Conservation (phyloP, 176 grass and related monocot species). For the Oryza australiensis region DNA sequence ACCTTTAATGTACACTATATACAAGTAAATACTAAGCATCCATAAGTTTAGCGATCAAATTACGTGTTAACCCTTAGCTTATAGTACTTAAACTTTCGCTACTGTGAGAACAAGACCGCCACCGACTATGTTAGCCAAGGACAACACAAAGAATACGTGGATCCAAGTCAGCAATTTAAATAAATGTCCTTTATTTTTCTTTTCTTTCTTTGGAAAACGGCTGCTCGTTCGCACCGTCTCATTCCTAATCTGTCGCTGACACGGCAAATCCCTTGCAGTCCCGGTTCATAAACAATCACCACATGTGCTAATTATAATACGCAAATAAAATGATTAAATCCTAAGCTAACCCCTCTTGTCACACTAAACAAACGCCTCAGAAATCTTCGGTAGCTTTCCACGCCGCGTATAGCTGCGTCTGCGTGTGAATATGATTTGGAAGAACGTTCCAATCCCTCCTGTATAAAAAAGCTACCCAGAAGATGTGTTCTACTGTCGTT, state of each 20-base stretch:
- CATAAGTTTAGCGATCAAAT: no score
- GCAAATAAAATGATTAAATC: not conserved
- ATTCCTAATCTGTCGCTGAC: conserved; percentile 27
- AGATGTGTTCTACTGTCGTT: not conserved
- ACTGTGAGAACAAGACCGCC: not conserved
- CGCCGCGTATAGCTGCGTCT: not conserved
- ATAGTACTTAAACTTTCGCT: no score
- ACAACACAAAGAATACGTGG: not conserved
- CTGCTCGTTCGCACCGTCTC: not conserved
- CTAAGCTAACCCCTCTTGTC: not conserved
- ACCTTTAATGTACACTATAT: no score
- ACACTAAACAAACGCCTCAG: not conserved
- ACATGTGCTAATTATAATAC: not conserved
- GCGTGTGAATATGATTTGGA: not conserved
- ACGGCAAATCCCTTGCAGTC: not conserved
- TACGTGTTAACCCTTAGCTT: no score
- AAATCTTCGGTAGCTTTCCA: conserved; percentile 5
- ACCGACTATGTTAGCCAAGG: not conserved
- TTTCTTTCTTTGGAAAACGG: not conserved
- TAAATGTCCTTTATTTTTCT: not conserved
- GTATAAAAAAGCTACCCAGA: not conserved
- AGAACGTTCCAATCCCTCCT: not conserved
- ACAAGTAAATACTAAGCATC: no score
- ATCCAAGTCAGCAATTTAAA: not conserved
- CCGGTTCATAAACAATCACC: not conserved